These are phyloP conservation scores for Neocallimastix lanati DNA, from an alignment of 192 early-diverging fungal genomes.

Conservation along the genomic window DNA sequence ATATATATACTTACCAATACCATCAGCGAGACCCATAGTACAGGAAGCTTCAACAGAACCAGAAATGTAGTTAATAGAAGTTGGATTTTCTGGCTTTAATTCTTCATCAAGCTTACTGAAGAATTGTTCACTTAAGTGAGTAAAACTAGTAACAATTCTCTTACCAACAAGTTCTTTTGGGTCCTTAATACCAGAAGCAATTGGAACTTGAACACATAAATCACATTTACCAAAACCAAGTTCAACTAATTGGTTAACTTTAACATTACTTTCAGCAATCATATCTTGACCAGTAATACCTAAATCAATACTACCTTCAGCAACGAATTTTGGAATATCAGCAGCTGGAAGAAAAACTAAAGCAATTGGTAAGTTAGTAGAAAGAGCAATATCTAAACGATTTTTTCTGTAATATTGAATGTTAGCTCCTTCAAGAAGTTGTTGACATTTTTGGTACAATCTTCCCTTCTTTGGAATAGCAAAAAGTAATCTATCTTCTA, in stretches of 20 bases:
- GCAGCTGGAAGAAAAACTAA: conserved; percentile 87
- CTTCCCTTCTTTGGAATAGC: conserved; percentile 89
- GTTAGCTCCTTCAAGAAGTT: conserved; percentile 72
- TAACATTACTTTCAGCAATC: conserved; percentile 58
- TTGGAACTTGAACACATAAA: conserved; percentile 79
- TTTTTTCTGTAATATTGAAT: conserved; percentile 87
- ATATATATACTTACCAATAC: conserved; percentile 49
- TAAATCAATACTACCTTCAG: conserved; percentile 83
- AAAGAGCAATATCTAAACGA: conserved; percentile 91
- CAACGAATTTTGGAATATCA: conserved; percentile 92
- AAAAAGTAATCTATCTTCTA: too few relatives aligned
- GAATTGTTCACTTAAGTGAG: conserved; percentile 38
- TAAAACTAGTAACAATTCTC: conserved; percentile 85
- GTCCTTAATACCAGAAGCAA: conserved; percentile 18
- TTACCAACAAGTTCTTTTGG: conserved; percentile 68
- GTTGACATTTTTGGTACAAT: conserved; percentile 72
- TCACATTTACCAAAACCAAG: conserved; percentile 88
- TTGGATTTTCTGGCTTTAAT: conserved; percentile 22
- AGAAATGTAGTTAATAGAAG: conserved; percentile 67
- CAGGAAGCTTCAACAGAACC: conserved; percentile 95
- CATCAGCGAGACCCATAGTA: conserved; percentile 88
- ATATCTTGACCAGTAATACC: conserved; percentile 97
- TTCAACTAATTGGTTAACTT: conserved; percentile 46
- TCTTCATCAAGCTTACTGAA: conserved; percentile 63
- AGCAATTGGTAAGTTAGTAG: conserved; percentile 80